Evolutionary conservation across 768 basidiomycete species (phyloP).

Genomic region (Serendipita vermifera): DNA sequence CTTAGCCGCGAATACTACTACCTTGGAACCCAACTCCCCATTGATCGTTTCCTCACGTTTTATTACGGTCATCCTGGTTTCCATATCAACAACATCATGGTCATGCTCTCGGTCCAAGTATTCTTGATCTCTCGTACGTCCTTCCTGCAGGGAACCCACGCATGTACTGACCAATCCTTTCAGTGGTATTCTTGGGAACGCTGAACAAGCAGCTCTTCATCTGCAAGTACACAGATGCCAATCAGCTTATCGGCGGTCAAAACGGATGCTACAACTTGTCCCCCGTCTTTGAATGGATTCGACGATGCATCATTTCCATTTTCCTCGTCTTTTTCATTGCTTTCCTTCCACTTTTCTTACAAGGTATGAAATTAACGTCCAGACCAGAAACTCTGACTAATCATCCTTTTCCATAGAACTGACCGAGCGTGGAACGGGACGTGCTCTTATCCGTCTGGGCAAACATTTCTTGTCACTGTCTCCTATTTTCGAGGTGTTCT

Average conservation of each 20-base stretch:
- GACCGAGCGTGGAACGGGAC: constrained; percentile 85
- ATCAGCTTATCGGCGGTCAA: constrained; percentile 63
- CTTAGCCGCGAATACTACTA: constrained; percentile 99
- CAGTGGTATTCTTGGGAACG: constrained; percentile 92
- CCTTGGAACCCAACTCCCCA: constrained; percentile 90
- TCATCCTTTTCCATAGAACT: constrained; percentile 47
- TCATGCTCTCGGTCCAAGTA: constrained; percentile 91
- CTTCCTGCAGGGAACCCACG: neutral
- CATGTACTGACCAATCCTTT: constrained; percentile 16
- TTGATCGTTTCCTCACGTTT: constrained; percentile 98
- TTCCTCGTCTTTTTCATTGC: constrained; percentile 98
- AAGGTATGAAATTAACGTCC: constrained; percentile 42
- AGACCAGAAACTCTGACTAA: neutral
- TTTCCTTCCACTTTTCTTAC: constrained; percentile 87
- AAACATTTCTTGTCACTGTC: constrained; percentile 94
- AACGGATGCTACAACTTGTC: constrained; percentile 87
- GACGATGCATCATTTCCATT: constrained; percentile 92
- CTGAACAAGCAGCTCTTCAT: constrained; percentile 68
- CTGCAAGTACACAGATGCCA: constrained; percentile 63
- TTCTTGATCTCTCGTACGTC: constrained; percentile 82
- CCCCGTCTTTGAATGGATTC: constrained; percentile 92
- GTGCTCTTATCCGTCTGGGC: constrained; percentile 78
- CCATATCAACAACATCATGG: constrained; percentile 99
- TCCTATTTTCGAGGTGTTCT: constrained; percentile 94
- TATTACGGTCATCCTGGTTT: constrained; percentile 99